phyloP scores from a whole-genome alignment of 2,329 filamentous ascomycete species.

The Aspergillus sp. region DNA sequence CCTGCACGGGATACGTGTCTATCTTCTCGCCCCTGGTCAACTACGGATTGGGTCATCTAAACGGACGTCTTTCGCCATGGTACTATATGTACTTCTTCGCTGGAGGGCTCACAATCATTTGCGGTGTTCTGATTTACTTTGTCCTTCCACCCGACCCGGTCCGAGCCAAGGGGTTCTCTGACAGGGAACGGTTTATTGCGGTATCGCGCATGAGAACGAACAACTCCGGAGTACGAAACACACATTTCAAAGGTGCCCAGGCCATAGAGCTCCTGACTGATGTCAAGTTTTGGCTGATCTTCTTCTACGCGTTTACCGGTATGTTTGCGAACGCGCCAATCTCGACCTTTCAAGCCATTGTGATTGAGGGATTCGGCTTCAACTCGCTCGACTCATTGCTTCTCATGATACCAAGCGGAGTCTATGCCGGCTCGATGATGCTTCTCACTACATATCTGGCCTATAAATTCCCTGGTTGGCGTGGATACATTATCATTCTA shows the following conservation, averaged over 20 bases:
- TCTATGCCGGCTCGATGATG: conserved; percentile 38
- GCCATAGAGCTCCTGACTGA: conserved; percentile 24
- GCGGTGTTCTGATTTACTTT: conserved; percentile 40
- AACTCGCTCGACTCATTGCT: conserved; percentile 45
- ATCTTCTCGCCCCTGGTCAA: conserved; percentile 49
- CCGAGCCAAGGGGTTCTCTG: conserved; percentile 41
- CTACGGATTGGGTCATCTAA: conserved; percentile 49
- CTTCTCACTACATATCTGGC: conserved; percentile 42
- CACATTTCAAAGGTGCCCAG: conserved; percentile 45
- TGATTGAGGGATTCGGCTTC: conserved; percentile 48
- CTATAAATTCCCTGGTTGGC: conserved; percentile 44
- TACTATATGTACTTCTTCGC: conserved; percentile 45
- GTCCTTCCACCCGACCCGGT: conserved; percentile 44
- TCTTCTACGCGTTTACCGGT: conserved; percentile 39
- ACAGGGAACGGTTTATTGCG: conserved; percentile 27
- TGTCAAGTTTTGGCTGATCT: conserved; percentile 20
- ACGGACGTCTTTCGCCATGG: conserved; percentile 40
- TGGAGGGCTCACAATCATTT: conserved; percentile 42
- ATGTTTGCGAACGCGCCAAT: conserved; percentile 49
- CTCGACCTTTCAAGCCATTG: conserved; percentile 46
- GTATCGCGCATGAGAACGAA: conserved; percentile 26
- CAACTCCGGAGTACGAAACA: conserved; percentile 37
- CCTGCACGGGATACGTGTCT: conserved; percentile 45
- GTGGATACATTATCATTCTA: conserved; percentile 18
- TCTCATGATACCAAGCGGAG: conserved; percentile 42